A percentile compares a stretch with the other conserved stretches of the same genome.
Conservation (phyloP, 2,329 filamentous ascomycete species). For the Stemphylium beticola region DNA sequence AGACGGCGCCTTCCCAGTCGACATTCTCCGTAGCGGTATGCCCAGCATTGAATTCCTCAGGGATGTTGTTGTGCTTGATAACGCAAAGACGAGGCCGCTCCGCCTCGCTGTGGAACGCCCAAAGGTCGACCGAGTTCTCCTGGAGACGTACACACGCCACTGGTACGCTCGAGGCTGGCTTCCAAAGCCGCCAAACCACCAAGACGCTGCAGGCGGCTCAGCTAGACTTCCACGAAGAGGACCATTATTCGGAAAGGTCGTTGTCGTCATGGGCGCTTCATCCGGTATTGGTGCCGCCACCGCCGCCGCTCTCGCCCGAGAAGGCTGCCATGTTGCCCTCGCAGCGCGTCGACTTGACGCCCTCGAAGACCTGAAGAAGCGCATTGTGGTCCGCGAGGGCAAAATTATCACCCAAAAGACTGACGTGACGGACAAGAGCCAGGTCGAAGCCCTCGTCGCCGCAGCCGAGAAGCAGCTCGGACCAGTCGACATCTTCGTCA, state of each 20-base stretch:
- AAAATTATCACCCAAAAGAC: slow-evolving; percentile 74
- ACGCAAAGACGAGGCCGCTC: slow-evolving; percentile 69
- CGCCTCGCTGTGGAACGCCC: slow-evolving; percentile 66
- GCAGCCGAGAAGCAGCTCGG: slow-evolving; percentile 68
- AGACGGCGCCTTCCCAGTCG: slow-evolving; percentile 76
- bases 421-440: slow-evolving; percentile 70
- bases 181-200: slow-evolving; percentile 63
- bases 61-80: slow-evolving; percentile 75
- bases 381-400: slow-evolving; percentile 62
- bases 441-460: slow-evolving; percentile 71
- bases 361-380: slow-evolving; percentile 70
- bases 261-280: slow-evolving; percentile 78
- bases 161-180: slow-evolving; percentile 84
- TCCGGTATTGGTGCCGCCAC: slow-evolving; percentile 81
- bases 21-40: slow-evolving; percentile 82
- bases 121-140: slow-evolving; percentile 71
- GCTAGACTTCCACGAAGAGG: slow-evolving; percentile 58
- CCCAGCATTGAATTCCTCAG: slow-evolving; percentile 74
- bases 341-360: slow-evolving; percentile 73
- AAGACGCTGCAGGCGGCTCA: slow-evolving; percentile 54
- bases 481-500: slow-evolving; percentile 77
- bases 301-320: slow-evolving; percentile 69
- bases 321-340: slow-evolving; percentile 75
- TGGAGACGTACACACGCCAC: slow-evolving; percentile 79
- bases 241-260: slow-evolving; percentile 71